Evolutionary conservation across 129 eudicot species (phyloP).

Genomic region (Flaveria robusta): DNA sequence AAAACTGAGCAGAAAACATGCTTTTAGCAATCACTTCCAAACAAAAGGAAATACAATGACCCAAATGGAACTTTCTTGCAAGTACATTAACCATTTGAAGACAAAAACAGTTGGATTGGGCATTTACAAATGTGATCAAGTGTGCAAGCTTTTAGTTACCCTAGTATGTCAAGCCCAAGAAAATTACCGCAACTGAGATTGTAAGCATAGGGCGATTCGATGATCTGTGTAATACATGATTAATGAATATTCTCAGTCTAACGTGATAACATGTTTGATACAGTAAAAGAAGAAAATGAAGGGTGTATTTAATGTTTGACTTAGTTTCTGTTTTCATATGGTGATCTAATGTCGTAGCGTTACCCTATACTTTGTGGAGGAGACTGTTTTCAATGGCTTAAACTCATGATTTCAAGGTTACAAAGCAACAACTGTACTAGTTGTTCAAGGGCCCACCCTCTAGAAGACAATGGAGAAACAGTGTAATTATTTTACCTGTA

Average conservation of each 20-base stretch:
- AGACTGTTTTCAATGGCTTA: too few relatives aligned
- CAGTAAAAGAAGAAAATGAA: background rate
- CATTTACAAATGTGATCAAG: background rate
- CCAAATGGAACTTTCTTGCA: too few relatives aligned
- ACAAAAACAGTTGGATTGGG: background rate
- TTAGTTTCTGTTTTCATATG: too few relatives aligned
- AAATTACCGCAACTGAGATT: constrained; percentile 41
- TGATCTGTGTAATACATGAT: constrained; percentile 36
- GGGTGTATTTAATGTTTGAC: too few relatives aligned
- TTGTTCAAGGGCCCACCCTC: too few relatives aligned
- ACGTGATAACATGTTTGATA: background rate
- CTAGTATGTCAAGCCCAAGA: constrained; percentile 56
- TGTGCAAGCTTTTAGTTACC: constrained; percentile 37
- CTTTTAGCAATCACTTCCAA: too few relatives aligned
- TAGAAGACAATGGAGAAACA: background rate
- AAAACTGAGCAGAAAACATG: too few relatives aligned
- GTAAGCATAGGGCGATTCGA: constrained; percentile 40
- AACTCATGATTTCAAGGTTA: too few relatives aligned
- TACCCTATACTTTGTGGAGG: too few relatives aligned
- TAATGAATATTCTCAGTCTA: background rate
- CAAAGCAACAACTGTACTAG: too few relatives aligned
- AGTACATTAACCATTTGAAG: too few relatives aligned
- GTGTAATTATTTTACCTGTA: constrained; percentile 19
- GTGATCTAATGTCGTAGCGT: too few relatives aligned
- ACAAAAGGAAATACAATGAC: background rate